phyloP scores from a whole-genome alignment of 306 rosid species.

The Vigna reflexopilosa region DNA sequence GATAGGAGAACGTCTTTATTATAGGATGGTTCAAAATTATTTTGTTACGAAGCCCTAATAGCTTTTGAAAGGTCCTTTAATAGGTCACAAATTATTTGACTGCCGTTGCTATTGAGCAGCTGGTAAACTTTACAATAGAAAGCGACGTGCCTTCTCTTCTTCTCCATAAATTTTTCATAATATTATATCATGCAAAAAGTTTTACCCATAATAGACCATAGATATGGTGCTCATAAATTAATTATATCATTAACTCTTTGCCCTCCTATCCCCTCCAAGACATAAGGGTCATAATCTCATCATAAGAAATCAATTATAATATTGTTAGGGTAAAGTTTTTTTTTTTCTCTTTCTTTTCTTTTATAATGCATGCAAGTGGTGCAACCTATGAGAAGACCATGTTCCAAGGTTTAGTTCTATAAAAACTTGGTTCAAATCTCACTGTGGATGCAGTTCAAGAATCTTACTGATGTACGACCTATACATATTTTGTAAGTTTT shows the following conservation, averaged over 20 bases:
- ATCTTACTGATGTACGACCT: too few species aligned
- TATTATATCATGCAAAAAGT: slow-evolving; percentile 27
- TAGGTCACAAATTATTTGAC: slow-evolving; percentile 35
- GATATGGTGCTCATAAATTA: neutral
- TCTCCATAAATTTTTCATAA: slow-evolving; percentile 33
- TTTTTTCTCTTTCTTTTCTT: neutral
- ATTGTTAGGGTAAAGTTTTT: neutral
- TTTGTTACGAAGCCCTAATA: slow-evolving; percentile 28
- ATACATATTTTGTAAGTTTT: too few species aligned
- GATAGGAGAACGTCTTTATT: slow-evolving; percentile 9
- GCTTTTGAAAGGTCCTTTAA: slow-evolving; percentile 42
- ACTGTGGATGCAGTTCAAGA: too few species aligned
- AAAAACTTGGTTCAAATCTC: too few species aligned
- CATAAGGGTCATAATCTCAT: slow-evolving; percentile 51
- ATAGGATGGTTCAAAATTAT: slow-evolving; percentile 22
- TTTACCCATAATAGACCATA: slow-evolving; percentile 27
- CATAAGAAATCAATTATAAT: slow-evolving; percentile 7
- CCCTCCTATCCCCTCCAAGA: slow-evolving; percentile 50
- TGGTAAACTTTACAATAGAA: slow-evolving; percentile 39
- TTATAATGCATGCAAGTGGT: slow-evolving; percentile 29
- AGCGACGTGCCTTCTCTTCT: slow-evolving; percentile 47
- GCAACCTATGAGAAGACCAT: too few species aligned
- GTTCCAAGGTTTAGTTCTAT: too few species aligned
- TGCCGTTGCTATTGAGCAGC: slow-evolving; percentile 45
- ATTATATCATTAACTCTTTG: slow-evolving; percentile 24